phyloP scores from a whole-genome alignment of 148 eudicot species.

The Rhododendron mucronatum region DNA sequence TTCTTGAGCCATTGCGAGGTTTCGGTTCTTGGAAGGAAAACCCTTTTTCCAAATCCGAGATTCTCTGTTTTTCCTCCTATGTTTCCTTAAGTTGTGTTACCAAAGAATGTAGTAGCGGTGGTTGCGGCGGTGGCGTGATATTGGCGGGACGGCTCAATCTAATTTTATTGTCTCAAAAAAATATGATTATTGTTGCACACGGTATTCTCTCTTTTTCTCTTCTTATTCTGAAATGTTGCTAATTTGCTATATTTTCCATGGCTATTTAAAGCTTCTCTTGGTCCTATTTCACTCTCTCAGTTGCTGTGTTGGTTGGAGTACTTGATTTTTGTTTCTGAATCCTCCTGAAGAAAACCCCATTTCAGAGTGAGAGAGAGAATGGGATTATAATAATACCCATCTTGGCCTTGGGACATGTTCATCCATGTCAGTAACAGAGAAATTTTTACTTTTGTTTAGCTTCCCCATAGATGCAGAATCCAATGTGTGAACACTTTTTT shows the following conservation, averaged over 20 bases:
- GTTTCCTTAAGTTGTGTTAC: not conserved
- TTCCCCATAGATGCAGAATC: not conserved
- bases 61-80: not conserved
- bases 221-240: slow-evolving; percentile 2
- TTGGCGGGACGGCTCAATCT: slow-evolving; percentile 64
- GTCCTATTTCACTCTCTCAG: slow-evolving; percentile 10
- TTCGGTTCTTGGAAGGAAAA: slow-evolving; percentile 1
- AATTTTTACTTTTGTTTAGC: not conserved
- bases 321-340: not conserved
- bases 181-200: not conserved
- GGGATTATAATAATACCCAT: not conserved
- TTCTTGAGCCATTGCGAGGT: not conserved
- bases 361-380: not conserved
- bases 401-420: not conserved
- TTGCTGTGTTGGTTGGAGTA: not conserved
- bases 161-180: not conserved
- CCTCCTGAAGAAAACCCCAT: not conserved
- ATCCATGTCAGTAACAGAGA: not conserved
- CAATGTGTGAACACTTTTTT: not conserved
- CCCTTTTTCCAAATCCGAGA: not conserved
- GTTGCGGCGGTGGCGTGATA: slow-evolving; percentile 24
- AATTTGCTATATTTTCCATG: not conserved
- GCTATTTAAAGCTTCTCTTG: not conserved
- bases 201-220: not conserved
- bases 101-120: slow-evolving; percentile 11